Evolutionary conservation across 208 protist genomes (phyloP).

Genomic region (Acanthamoeba culbertsoni): DNA sequence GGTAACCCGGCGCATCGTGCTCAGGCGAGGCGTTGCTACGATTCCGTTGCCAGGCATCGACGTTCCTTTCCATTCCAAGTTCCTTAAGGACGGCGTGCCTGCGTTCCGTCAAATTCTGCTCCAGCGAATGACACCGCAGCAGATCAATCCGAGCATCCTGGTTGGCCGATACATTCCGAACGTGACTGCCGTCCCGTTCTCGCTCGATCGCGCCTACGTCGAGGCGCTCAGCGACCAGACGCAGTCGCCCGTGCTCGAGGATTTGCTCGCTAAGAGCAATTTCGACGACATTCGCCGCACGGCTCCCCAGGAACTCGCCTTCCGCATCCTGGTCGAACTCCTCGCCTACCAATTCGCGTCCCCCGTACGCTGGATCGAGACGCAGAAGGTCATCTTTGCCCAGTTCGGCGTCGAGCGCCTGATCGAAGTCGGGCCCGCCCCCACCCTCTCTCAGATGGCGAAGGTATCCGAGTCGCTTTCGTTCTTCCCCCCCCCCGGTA

Average conservation of each 20-base stretch:
- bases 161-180: constrained; percentile 85
- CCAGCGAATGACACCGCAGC: constrained; percentile 12
- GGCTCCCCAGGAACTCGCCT: constrained; percentile 65
- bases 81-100: constrained; percentile 80
- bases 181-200: constrained; percentile 80
- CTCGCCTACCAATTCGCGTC: constrained; percentile 88
- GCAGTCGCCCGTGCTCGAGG: constrained; percentile 65
- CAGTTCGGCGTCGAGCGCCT: constrained; percentile 75
- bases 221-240: constrained; percentile 73
- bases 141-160: constrained; percentile 60
- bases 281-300: constrained; percentile 55
- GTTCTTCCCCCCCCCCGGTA: too few species aligned
- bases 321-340: constrained; percentile 82
- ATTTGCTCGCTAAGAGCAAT: constrained; percentile 68
- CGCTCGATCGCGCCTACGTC: constrained; percentile 68
- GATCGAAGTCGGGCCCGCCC: constrained; percentile 83
- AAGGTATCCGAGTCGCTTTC: too few species aligned
- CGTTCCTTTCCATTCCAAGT: constrained; percentile 87
- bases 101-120: constrained; percentile 81
- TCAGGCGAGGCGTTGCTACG: constrained; percentile 79
- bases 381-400: constrained; percentile 82
- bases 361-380: constrained; percentile 87
- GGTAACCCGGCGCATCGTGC: constrained; percentile 49
- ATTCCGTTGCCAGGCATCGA: constrained; percentile 87
- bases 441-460: constrained; percentile 82